Evolutionary conservation across 306 rosid species (phyloP).

Genomic region (Vigna unguiculata): DNA sequence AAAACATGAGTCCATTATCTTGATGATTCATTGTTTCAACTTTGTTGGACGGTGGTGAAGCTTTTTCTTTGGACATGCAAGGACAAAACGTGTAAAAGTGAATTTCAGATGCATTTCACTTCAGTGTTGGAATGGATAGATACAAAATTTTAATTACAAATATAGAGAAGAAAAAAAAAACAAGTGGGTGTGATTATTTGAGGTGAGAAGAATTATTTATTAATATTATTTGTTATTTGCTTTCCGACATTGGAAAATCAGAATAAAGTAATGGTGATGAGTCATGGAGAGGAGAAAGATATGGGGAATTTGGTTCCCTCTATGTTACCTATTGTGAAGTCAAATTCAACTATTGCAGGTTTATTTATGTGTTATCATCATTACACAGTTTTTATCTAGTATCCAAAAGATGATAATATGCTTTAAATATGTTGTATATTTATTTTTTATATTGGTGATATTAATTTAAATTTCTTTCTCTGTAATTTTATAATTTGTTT

Average conservation of each 20-base stretch:
- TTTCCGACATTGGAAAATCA: slow-evolving; percentile 30
- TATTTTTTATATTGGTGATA: too few relatives aligned
- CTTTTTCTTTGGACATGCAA: neutral
- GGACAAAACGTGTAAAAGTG: slow-evolving; percentile 37
- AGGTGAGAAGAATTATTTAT: neutral
- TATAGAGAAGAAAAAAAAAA: neutral
- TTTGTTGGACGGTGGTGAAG: slow-evolving; percentile 12
- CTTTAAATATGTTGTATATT: too few relatives aligned
- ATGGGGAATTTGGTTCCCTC: neutral
- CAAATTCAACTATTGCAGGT: too few relatives aligned
- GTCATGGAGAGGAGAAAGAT: neutral
- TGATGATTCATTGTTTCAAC: neutral
- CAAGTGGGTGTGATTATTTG: slow-evolving; percentile 27
- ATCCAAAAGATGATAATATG: too few relatives aligned
- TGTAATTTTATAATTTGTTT: too few relatives aligned
- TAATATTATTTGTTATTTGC: neutral
- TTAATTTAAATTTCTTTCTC: too few relatives aligned
- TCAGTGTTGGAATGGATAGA: slow-evolving; percentile 5
- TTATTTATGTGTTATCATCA: too few relatives aligned
- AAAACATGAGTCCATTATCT: neutral
- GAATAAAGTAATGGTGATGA: slow-evolving; percentile 17
- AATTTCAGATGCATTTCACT: slow-evolving; percentile 15
- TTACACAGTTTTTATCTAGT: too few relatives aligned
- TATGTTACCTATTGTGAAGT: neutral
- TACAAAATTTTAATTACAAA: neutral